Evolutionary conservation across 805 yeast genomes (phyloP), one percentile per base, ranked within the genome.

Genomic region (Torulaspora gathmanii): DNA sequence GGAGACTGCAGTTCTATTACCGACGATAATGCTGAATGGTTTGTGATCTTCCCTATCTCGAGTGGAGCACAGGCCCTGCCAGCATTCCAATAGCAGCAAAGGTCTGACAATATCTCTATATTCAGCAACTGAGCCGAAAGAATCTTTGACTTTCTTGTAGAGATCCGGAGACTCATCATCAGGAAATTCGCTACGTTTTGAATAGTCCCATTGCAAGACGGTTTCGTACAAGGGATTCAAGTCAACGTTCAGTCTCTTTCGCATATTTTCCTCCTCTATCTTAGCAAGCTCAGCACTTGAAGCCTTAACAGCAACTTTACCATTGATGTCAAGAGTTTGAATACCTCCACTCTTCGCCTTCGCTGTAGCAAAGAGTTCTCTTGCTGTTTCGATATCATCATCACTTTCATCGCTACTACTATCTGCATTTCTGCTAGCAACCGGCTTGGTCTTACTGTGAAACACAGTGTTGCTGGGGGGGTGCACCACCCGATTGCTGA

Each of bases 11-110:
- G 88, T 77, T 54, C 96, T 75, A 28, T 88, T 85, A 3, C 95
- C 97, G 15, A 90, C 70, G 2, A 78, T 69, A 2, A 90, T 55
- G 25, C 74, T 74, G 60, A 90, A 83, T 0, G 95, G 89, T 4
- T 56, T 65, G 28, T 59, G 58, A 8, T 75, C 76, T 12, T 70
- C 68, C 13, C 85, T 78, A 40, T 78, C 79, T 50, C 84, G 80
- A 0, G 93, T 80, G 4, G 86, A 74, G 52, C 80, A 83, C 22
- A 93, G 77, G 0, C 87, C 84, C 58, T 90, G 95, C 97, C 98
- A 95, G 51, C 95, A 86, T 67, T 93, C 99, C 33, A 91, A 67
- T 60, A 90, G 67, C 35, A 93, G 68, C 34, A 93, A 70, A 0
- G 99, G 99, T 53, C 82, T 86, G 63, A 87, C 83, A 1, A 77